Percentiles rank a stretch among this genome's conserved stretches.
Conservation (phyloP, 2,329 filamentous ascomycete genomes). For the Alternaria alternata region DNA sequence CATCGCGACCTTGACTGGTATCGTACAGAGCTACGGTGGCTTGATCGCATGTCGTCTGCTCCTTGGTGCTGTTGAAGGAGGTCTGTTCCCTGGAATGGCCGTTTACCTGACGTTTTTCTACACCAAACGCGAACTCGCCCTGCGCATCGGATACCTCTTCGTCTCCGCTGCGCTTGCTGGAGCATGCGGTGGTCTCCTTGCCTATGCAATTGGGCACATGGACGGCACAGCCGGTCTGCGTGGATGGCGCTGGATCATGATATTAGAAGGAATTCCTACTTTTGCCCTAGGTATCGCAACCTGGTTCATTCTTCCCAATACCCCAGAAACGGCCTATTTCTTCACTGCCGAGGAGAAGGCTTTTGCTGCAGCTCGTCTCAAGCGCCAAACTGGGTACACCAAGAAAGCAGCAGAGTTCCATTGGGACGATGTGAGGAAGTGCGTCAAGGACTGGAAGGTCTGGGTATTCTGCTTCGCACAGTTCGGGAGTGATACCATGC, state of each 20-base stretch:
- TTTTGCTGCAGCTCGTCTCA: constrained; percentile 62
- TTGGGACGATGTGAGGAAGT: constrained; percentile 70
- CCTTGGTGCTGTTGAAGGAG: constrained; percentile 73
- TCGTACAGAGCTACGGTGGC: constrained; percentile 70
- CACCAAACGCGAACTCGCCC: constrained; percentile 74
- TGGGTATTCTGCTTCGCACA: constrained; percentile 74
- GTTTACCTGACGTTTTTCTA: constrained; percentile 80
- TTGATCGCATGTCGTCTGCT: constrained; percentile 74
- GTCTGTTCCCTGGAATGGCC: constrained; percentile 73
- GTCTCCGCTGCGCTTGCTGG: constrained; percentile 75
- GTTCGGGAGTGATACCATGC: constrained; percentile 78
- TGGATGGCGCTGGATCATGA: constrained; percentile 78
- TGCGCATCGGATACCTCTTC: constrained; percentile 78
- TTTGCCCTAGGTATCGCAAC: constrained; percentile 64
- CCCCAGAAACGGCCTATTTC: constrained; percentile 70
- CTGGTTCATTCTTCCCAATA: constrained; percentile 69
- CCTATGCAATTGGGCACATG: constrained; percentile 77
- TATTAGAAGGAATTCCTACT: constrained; percentile 65
- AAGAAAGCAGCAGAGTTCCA: constrained; percentile 63
- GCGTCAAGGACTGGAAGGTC: constrained; percentile 78
- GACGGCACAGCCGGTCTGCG: constrained; percentile 69
- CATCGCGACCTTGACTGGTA: constrained; percentile 72
- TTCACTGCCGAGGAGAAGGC: constrained; percentile 67
- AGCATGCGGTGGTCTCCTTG: constrained; percentile 75
- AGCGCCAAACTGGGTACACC: constrained; percentile 59